phyloP scores from a whole-genome alignment of 345 rosid species.

The Eucalyptus lansdowneana region DNA sequence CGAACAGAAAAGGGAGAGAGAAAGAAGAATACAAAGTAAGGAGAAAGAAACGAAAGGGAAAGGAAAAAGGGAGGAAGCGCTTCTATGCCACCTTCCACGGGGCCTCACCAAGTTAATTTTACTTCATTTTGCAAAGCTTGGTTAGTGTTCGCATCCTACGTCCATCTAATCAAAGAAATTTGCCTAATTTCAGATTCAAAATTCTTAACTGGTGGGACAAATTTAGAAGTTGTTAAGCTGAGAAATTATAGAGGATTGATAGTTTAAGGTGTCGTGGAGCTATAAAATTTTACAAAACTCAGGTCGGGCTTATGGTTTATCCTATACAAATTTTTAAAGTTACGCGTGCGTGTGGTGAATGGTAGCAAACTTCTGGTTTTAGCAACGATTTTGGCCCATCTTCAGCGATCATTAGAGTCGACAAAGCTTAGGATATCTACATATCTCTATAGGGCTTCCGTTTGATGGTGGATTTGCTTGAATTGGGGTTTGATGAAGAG shows the following conservation, averaged over 20 bases:
- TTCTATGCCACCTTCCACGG: neutral
- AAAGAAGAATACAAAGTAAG: neutral
- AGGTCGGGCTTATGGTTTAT: fast-evolving
- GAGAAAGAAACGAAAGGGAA: neutral
- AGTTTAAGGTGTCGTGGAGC: fast-evolving
- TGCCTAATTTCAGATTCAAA: neutral
- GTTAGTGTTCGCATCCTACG: neutral
- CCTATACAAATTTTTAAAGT: neutral
- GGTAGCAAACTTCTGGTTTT: neutral
- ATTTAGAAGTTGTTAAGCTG: neutral
- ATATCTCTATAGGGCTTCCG: neutral
- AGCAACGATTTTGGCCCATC: neutral
- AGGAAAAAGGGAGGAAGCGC: neutral
- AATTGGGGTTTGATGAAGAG: neutral
- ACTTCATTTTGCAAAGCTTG: neutral
- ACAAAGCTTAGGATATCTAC: neutral
- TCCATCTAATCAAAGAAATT: neutral
- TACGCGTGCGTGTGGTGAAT: neutral
- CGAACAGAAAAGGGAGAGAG: neutral
- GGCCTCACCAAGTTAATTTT: neutral
- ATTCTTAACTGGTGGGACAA: neutral
- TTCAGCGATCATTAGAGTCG: too few relatives aligned
- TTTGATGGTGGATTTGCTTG: neutral
- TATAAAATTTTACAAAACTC: neutral
- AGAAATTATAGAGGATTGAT: neutral